Conservation (phyloP, 495 filamentous ascomycete species). For the Tuber calosporum region DNA sequence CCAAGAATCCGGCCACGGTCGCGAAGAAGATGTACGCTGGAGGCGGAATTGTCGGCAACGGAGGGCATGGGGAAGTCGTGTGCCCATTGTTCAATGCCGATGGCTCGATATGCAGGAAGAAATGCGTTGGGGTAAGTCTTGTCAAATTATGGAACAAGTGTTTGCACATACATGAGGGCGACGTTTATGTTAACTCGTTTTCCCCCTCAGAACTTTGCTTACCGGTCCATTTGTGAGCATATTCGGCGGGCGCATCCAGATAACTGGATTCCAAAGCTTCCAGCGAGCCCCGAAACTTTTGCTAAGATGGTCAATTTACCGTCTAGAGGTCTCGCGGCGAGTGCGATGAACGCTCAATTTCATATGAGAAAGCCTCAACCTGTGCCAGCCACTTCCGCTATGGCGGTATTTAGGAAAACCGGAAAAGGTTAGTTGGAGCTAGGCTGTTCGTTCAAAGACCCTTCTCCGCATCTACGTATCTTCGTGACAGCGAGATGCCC, state of each 20-base stretch:
- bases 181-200: conserved; percentile 15
- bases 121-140: conserved; percentile 87
- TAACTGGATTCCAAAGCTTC: conserved; percentile 96
- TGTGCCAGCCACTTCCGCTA: conserved; percentile 17
- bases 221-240: conserved; percentile 99
- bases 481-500: not conserved
- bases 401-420: conserved; percentile 25
- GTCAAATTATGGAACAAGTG: not conserved
- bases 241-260: conserved; percentile 96
- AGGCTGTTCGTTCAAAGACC: not conserved
- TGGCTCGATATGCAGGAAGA: conserved; percentile 93
- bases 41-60: conserved; percentile 29
- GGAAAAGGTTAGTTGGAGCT: conserved; percentile 24
- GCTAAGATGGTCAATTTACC: conserved; percentile 40
- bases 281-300: conserved; percentile 97
- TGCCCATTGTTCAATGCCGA: conserved; percentile 95
- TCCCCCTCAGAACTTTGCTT: conserved; percentile 45
- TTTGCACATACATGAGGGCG: conserved; percentile 20
- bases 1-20: conserved; percentile 38
- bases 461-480: not conserved
- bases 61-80: conserved; percentile 61
- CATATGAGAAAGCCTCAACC: conserved; percentile 23
- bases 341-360: conserved; percentile 7
- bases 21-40: conserved; percentile 35
- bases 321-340: conserved; percentile 12